Evolutionary conservation across 805 yeast species (phyloP).

Genomic region (Saturnispora serradocipensis): DNA sequence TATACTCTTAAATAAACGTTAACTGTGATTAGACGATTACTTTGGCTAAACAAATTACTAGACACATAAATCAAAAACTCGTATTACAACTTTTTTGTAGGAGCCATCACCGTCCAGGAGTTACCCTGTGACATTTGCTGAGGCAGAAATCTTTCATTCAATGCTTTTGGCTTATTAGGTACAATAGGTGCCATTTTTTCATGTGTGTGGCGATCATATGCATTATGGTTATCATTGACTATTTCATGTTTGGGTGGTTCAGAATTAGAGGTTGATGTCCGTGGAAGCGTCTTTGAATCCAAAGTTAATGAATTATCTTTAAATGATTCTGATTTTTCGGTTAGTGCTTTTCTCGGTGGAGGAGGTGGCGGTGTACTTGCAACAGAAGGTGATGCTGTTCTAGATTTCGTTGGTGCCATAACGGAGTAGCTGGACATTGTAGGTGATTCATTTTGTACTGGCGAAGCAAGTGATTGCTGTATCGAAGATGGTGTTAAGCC

Average conservation of each 20-base stretch:
- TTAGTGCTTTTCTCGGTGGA: slow-evolving; percentile 18
- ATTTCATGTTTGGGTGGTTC: background rate
- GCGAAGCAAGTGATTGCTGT: slow-evolving; percentile 9
- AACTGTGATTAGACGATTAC: background rate
- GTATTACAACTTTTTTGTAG: slow-evolving; percentile 20
- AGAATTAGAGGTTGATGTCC: background rate
- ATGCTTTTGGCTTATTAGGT: slow-evolving; percentile 24
- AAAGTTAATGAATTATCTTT: slow-evolving; percentile 8
- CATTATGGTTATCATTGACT: background rate
- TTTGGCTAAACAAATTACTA: no score
- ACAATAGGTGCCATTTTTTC: slow-evolving; percentile 26
- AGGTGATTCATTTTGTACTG: background rate
- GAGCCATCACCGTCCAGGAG: slow-evolving; percentile 26
- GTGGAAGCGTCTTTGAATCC: background rate
- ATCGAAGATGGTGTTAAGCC: slow-evolving; percentile 17
- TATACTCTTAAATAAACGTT: background rate
- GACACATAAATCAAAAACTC: background rate
- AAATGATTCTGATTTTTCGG: background rate
- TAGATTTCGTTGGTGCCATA: slow-evolving; percentile 26
- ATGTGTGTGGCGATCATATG: background rate
- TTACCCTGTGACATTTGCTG: background rate
- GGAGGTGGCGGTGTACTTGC: slow-evolving; percentile 19
- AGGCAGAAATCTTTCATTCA: slow-evolving; percentile 13
- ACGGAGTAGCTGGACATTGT: slow-evolving; percentile 13
- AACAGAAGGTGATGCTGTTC: slow-evolving; percentile 20